phyloP scores from a whole-genome alignment of 2,329 filamentous ascomycete species.

The Colletotrichum incanum region DNA sequence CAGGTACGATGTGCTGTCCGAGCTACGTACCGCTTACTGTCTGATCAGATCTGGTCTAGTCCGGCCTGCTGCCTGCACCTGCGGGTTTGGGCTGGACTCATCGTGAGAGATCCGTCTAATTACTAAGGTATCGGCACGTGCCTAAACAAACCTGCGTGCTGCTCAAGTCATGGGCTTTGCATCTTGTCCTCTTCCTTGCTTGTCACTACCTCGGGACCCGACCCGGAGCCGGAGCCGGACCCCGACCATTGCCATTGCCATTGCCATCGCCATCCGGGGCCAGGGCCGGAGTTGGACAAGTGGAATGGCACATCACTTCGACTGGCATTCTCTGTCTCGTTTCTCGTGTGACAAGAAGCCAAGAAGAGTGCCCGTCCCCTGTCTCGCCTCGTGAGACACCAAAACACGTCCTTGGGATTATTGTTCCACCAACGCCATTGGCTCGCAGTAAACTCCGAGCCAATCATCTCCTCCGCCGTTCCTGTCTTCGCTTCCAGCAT shows the following conservation, averaged over 20 bases:
- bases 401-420: conserved; percentile 13
- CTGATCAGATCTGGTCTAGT: background rate
- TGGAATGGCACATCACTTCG: conserved; percentile 12
- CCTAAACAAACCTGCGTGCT: background rate
- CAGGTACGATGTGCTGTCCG: background rate
- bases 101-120: background rate
- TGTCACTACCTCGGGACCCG: background rate
- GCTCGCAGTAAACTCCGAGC: conserved; percentile 9
- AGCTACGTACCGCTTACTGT: background rate
- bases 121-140: background rate
- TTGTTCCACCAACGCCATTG: conserved; percentile 2
- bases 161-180: too few relatives aligned
- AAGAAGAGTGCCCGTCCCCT: background rate
- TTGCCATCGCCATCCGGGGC: background rate
- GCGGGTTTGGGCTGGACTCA: background rate
- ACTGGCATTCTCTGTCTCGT: conserved; percentile 30
- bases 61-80: background rate
- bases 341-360: conserved; percentile 30
- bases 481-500: background rate
- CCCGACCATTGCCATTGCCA: background rate
- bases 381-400: conserved; percentile 31
- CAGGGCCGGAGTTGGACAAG: background rate
- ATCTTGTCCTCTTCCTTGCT: too few relatives aligned
- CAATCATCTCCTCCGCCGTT: background rate
- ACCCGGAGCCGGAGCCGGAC: background rate